Percentiles rank a stretch among this genome's conserved stretches.
phyloP scores from a whole-genome alignment of 2,329 filamentous ascomycete genomes.

The Verruconis gallopava region DNA sequence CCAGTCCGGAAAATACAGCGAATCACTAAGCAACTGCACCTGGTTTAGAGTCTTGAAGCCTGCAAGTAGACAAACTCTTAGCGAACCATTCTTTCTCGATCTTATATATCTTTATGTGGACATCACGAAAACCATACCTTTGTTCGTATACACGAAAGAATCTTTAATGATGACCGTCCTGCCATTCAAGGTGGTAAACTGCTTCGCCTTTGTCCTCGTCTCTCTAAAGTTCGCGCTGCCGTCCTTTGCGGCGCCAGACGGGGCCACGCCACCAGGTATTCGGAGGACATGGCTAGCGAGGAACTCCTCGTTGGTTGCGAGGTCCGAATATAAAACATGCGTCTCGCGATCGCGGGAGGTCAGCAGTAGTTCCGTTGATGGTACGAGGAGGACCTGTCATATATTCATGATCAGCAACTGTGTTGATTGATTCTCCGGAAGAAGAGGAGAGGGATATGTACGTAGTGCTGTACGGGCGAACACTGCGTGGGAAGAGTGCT shows the following conservation, averaged over 20 bases:
- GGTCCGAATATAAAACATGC: conserved; percentile 61
- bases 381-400: conserved; percentile 66
- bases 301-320: conserved; percentile 85
- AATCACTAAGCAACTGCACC: conserved; percentile 71
- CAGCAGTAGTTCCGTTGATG: conserved; percentile 82
- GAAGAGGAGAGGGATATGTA: conserved; percentile 23
- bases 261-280: conserved; percentile 46
- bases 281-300: conserved; percentile 92
- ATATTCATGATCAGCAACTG: not conserved
- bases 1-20: conserved; percentile 79
- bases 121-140: conserved; percentile 61
- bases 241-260: conserved; percentile 37
- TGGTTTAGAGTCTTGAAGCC: conserved; percentile 88
- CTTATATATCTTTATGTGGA: no score
- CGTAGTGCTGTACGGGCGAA: conserved; percentile 77
- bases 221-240: conserved; percentile 51
- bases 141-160: conserved; percentile 85
- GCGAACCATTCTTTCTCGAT: not conserved
- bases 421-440: not conserved
- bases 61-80: conserved; percentile 23
- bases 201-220: conserved; percentile 81
- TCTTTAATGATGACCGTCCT: conserved; percentile 92
- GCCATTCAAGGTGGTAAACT: conserved; percentile 85
- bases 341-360: conserved; percentile 80
- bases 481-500: conserved; percentile 88